Base-by-base conservation (phyloP, 2,329 filamentous ascomycete genomes). In the Colletotrichum viniferum region DNA sequence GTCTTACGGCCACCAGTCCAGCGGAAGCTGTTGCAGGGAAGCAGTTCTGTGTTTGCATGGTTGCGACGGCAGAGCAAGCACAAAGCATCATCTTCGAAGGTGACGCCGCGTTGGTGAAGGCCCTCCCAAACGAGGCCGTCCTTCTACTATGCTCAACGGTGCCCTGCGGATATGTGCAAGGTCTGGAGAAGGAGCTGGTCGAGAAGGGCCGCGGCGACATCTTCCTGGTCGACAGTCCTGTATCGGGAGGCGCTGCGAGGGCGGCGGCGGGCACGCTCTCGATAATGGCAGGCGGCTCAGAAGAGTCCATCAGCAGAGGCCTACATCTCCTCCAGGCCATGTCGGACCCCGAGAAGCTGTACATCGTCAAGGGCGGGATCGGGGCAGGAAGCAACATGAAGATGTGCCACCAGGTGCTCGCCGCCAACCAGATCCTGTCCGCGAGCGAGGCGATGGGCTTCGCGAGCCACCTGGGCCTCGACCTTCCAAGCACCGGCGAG, bases 21-120 rank as follows among this genome's bases (percentile, higher is more conserved):
- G 87, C 89, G 36, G 91, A 91, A 14, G 91, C 92, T 1, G 94
- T 93, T 18, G 84, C 85, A 61, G 88, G 86, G 43, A 92, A 90
- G 78, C 79, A 87, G 28, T 92, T 90, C 82, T 92, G 93, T 79
- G 88, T 95, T 34, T 92, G 92, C 82, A 95, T 96, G 94, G 94
- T 96, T 1, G 94, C 94, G 9, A 94, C 93, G 0, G 91, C 93
- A 3, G 88, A 90, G 55, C 94, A 95, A 81, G 93, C 91, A 12
- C 90, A 94, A 76, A 85, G 87, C 0, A 92, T 94, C 1, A 84
- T 96, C 3, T 91, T 95, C 77, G 90, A 91, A 32, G 87, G 86
- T 2, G 86, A 88, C 3, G 85, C 87, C 61, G 88, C 91, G 4
- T 92, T 85, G 5, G 79, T 84, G 9, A 30, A 62, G n/a, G 34